phyloP scores from a whole-genome alignment of 2,329 filamentous ascomycete genomes.

The Penicillium polonicum region DNA sequence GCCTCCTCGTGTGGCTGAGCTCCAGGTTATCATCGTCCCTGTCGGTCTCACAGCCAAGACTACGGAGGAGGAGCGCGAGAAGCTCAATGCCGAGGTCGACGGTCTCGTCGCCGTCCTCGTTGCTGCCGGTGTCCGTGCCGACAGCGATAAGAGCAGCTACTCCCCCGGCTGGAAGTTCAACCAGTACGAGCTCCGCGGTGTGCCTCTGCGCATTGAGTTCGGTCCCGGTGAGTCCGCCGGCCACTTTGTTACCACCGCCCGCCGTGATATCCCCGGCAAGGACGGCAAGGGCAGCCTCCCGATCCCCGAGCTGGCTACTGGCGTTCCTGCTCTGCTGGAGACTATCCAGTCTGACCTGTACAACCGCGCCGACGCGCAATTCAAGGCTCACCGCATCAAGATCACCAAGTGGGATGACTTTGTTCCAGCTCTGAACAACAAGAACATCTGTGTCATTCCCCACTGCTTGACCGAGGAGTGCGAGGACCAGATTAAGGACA shows the following conservation, averaged over 20 bases:
- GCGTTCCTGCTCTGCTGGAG: conserved; percentile 78
- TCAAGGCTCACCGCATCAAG: conserved; percentile 74
- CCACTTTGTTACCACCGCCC: conserved; percentile 77
- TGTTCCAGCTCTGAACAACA: conserved; percentile 81
- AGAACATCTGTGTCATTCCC: conserved; percentile 90
- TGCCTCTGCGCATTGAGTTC: conserved; percentile 91
- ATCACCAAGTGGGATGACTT: conserved; percentile 90
- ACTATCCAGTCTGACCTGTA: conserved; percentile 85
- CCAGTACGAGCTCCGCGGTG: conserved; percentile 96
- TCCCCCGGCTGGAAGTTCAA: conserved; percentile 97
- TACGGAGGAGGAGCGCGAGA: conserved; percentile 71
- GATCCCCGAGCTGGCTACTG: conserved; percentile 69
- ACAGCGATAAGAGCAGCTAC: conserved; percentile 83
- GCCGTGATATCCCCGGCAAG: conserved; percentile 69
- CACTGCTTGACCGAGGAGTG: conserved; percentile 82
- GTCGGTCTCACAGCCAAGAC: conserved; percentile 91
- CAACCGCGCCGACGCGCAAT: conserved; percentile 72
- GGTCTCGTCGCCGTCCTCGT: conserved; percentile 68
- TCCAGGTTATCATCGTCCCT: conserved; percentile 83
- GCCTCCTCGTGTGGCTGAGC: conserved; percentile 83
- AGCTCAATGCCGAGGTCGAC: conserved; percentile 73
- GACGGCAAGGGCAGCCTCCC: conserved; percentile 76
- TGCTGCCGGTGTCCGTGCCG: conserved; percentile 71
- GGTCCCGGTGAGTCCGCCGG: conserved; percentile 91
- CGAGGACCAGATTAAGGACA: conserved; percentile 92